A percentile compares a stretch with the other conserved stretches of the same genome.
Evolutionary conservation across 2,329 filamentous ascomycete species (phyloP).

Genomic region (Delphinella strobiligena): DNA sequence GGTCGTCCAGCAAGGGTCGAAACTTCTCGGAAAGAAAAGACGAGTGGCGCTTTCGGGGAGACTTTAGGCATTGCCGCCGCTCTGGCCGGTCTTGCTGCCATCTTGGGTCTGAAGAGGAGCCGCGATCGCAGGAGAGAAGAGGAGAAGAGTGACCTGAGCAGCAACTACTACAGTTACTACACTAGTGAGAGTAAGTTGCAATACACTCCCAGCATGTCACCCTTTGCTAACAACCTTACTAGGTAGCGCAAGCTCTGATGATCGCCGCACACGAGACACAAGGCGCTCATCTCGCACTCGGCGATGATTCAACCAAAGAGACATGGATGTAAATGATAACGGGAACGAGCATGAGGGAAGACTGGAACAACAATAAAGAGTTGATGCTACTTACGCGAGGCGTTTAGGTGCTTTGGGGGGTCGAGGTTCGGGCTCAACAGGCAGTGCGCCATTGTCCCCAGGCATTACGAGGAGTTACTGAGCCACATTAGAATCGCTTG

Average conservation of each 20-base stretch:
- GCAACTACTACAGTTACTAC: slow-evolving; percentile 32
- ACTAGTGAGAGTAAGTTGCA: slow-evolving; percentile 34
- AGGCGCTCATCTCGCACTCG: slow-evolving; percentile 10
- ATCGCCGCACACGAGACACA: slow-evolving; percentile 28
- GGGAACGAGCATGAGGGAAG: not conserved
- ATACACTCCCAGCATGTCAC: not conserved
- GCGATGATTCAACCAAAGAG: not conserved
- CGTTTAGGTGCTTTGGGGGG: not conserved
- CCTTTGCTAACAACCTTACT: slow-evolving; percentile 12
- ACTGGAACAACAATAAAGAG: not conserved
- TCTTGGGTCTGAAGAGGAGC: slow-evolving; percentile 33
- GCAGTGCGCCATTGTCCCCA: not conserved
- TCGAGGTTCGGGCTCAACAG: not conserved
- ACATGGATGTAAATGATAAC: not conserved
- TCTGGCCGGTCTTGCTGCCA: slow-evolving; percentile 31
- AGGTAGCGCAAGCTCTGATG: slow-evolving; percentile 36
- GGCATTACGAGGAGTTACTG: not conserved
- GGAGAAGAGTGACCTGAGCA: slow-evolving; percentile 29
- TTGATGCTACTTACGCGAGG: not conserved
- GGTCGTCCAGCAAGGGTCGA: slow-evolving; percentile 24
- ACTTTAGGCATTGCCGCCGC: slow-evolving; percentile 27
- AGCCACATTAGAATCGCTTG: not conserved
- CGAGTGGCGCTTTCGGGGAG: slow-evolving; percentile 22
- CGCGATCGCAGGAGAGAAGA: slow-evolving; percentile 23
- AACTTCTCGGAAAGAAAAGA: slow-evolving; percentile 22